A percentile compares a stretch with the other conserved stretches of the same genome.
Conservation (phyloP, 352 stramenopile genomes). For the Phytophthora megakarya region DNA sequence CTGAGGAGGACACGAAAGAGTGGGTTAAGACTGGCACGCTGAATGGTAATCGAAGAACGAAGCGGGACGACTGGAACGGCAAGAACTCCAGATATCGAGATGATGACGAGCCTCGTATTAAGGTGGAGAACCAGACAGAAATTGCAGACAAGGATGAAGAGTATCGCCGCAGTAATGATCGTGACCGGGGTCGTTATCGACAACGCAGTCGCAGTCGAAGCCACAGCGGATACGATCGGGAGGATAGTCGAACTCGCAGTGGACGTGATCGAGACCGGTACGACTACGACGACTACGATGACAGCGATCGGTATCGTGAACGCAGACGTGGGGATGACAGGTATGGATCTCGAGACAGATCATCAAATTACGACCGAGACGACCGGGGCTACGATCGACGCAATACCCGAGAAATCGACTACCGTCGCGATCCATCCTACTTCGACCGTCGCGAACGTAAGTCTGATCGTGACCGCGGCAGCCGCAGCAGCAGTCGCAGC, state of each 20-base stretch:
- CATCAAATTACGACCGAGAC: slow-evolving; percentile 32
- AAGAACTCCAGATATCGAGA: slow-evolving; percentile 26
- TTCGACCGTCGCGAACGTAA: slow-evolving; percentile 41
- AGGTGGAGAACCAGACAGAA: slow-evolving; percentile 36
- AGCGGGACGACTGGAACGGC: slow-evolving; percentile 17
- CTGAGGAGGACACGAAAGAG: slow-evolving; percentile 63
- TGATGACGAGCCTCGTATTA: slow-evolving; percentile 35
- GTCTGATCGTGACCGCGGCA: slow-evolving; percentile 28
- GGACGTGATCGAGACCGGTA: slow-evolving; percentile 37
- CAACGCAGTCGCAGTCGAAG: slow-evolving; percentile 31
- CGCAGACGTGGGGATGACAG: slow-evolving; percentile 36
- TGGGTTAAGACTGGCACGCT: slow-evolving; percentile 38
- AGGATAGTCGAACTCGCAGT: slow-evolving; percentile 26
- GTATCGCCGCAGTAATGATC: slow-evolving; percentile 14
- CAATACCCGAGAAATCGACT: slow-evolving; percentile 38
- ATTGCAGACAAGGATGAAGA: slow-evolving; percentile 28
- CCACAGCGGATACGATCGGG: slow-evolving; percentile 21
- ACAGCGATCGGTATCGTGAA: slow-evolving; percentile 38
- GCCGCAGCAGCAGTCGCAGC: slow-evolving; percentile 45
- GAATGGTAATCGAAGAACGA: slow-evolving; percentile 18
- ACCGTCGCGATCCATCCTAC: slow-evolving; percentile 42
- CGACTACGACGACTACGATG: slow-evolving; percentile 40
- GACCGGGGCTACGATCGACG: slow-evolving; percentile 46
- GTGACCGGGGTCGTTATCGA: slow-evolving; percentile 31
- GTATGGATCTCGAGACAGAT: slow-evolving; percentile 34